These are phyloP conservation scores for Didymellaceae sp. DNA, from an alignment of 2,329 filamentous ascomycete species.

Conservation along the genomic window DNA sequence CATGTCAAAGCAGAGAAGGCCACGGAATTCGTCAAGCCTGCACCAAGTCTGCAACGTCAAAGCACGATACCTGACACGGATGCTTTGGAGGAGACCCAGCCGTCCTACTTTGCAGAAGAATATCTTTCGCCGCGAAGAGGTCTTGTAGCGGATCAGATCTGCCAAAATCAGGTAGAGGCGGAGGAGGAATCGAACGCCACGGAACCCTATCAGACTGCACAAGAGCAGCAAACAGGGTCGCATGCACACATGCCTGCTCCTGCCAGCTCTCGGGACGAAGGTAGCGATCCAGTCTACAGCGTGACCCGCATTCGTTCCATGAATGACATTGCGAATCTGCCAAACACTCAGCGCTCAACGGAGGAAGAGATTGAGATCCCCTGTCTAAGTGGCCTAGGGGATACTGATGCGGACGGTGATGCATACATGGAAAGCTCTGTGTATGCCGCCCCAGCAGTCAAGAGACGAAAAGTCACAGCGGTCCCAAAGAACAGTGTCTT, in stretches of 20 bases:
- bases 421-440: conserved; percentile 34
- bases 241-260: conserved; percentile 21
- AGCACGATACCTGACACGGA: conserved; percentile 45
- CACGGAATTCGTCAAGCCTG: not conserved
- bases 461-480: conserved; percentile 41
- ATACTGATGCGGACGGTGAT: conserved; percentile 46
- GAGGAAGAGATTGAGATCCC: conserved; percentile 44
- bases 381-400: conserved; percentile 39
- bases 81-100: conserved; percentile 44
- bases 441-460: conserved; percentile 33
- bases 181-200: conserved; percentile 29
- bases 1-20: not conserved
- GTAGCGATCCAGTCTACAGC: conserved; percentile 19
- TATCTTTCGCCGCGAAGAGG: not conserved
- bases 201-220: conserved; percentile 43
- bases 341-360: conserved; percentile 40
- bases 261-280: conserved; percentile 24
- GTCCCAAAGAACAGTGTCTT: conserved; percentile 29
- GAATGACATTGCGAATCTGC: conserved; percentile 45
- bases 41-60: conserved; percentile 30
- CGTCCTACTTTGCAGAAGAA: conserved; percentile 28
- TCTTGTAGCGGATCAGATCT: not conserved
- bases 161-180: not conserved
- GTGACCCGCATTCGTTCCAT: conserved; percentile 35
- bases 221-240: conserved; percentile 45